Base-by-base conservation (phyloP, 768 basidiomycete species). In the Termitomyces sp. region DNA sequence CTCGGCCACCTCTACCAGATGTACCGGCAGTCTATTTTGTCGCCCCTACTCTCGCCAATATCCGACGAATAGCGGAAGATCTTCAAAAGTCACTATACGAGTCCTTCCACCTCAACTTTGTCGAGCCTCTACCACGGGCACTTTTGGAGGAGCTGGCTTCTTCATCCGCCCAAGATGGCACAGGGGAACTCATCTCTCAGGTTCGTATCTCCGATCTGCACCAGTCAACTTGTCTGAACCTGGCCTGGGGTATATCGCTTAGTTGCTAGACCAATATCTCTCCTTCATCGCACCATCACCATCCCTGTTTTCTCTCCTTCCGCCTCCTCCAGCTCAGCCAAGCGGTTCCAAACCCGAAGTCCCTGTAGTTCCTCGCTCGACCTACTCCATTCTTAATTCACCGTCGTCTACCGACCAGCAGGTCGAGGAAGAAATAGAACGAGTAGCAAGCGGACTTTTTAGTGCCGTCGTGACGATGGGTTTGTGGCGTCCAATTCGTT, bases 11-110 rank as follows among this genome's bases (percentile, higher is more conserved):
- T 5, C 76, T 99, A 40, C 83, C 92, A 11, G 97, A 99, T 69
- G 97, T 99, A 1, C 97, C 97, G 17, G 95, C 97, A 1, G 82
- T 98, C 31, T 99, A 99, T 76, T 97, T 99, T 68, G 90, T 98
- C 50, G 83, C 94, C 0, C 96, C 97, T 0, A 96, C 93, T 2
- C 76, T 91, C 12, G 74, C 77, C 53, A 99, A 98, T 68, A 82
- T 98, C 63, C 80, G 82, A 58, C 83, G 96, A 59, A 96, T 99
- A 79, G 89, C 93, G 16, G 89, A 96, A 69, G 97, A 99, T 73
- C 82, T 98, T 37, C 85, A 87, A 69, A 92, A 93, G 67, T 78
- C 80, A 27, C 80, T 98, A 44, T 99, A 99, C 68, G 92, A 97
- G 65, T 87, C 92, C 0, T 95, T 90, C 69, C 90, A 98, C 70